Percentiles rank a stretch among this genome's conserved stretches.
Evolutionary conservation across 2,329 filamentous ascomycete genomes (phyloP).

Genomic region (Dactylellina sp.): DNA sequence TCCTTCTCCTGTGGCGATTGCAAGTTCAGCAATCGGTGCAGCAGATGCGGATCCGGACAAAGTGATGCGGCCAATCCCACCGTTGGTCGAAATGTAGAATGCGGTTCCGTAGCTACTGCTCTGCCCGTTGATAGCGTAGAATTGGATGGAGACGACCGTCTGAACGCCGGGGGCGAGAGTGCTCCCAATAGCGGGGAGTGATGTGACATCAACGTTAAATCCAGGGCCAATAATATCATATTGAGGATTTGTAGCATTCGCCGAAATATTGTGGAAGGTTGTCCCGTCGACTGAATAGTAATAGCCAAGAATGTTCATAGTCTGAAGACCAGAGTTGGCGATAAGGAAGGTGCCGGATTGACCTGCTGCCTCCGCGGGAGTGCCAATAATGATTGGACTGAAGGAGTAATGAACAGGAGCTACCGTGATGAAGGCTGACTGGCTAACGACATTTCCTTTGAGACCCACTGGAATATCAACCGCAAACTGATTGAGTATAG

Average conservation of each 20-base stretch:
- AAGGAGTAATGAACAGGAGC: conserved; percentile 64
- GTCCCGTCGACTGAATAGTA: conserved; percentile 62
- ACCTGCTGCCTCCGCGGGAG: conserved; percentile 59
- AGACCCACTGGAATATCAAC: conserved; percentile 63
- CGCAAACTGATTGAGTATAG: conserved; percentile 63
- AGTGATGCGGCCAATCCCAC: conserved; percentile 62
- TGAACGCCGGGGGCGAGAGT: conserved; percentile 62
- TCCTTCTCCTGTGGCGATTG: conserved; percentile 63
- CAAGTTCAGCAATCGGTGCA: conserved; percentile 62
- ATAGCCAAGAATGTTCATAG: conserved; percentile 63
- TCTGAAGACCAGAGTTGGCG: conserved; percentile 64
- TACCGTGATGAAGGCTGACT: conserved; percentile 66
- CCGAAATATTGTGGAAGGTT: conserved; percentile 62
- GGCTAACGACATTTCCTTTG: conserved; percentile 64
- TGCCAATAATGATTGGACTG: conserved; percentile 64
- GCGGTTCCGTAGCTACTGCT: conserved; percentile 62
- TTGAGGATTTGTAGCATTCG: conserved; percentile 55
- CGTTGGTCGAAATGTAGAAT: conserved; percentile 63
- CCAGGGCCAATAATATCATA: conserved; percentile 61
- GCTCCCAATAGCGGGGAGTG: conserved; percentile 61
- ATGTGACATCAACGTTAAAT: conserved; percentile 60
- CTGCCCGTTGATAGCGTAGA: conserved; percentile 61
- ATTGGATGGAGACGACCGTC: conserved; percentile 61
- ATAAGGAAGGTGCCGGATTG: conserved; percentile 63
- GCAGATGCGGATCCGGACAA: conserved; percentile 62